These are phyloP conservation scores for Zanthoxylum bungeanum DNA, from an alignment of 345 rosid genomes.

Conservation along the genomic window DNA sequence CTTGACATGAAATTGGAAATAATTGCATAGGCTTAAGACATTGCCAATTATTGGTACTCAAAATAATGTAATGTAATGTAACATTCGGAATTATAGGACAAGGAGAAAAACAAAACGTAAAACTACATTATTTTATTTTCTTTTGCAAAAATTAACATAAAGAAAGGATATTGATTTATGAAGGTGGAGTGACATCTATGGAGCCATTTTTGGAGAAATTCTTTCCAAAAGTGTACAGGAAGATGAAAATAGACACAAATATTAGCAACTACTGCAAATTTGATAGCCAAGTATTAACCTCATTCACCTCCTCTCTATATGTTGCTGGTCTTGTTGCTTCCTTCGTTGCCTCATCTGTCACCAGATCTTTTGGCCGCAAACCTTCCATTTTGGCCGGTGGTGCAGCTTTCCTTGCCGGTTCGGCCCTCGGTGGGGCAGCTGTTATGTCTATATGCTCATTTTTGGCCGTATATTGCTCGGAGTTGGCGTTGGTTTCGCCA, in stretches of 20 bases:
- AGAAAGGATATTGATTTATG: background rate
- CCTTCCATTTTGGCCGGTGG: constrained; percentile 61
- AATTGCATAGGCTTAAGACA: background rate
- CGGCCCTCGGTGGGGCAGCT: constrained; percentile 61
- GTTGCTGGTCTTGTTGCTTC: constrained; percentile 62
- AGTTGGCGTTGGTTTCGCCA: constrained; percentile 68
- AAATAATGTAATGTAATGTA: no score
- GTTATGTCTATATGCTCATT: constrained; percentile 48
- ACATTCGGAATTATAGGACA: background rate
- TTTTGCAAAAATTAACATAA: background rate
- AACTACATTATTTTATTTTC: no score
- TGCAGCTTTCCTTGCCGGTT: constrained; percentile 53
- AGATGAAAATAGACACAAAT: constrained; percentile 45
- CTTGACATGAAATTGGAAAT: background rate
- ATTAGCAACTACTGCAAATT: constrained; percentile 73
- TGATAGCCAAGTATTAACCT: constrained; percentile 63
- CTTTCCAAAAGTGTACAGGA: constrained; percentile 49
- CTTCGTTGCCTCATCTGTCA: constrained; percentile 55
- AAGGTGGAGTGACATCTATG: constrained; percentile 84
- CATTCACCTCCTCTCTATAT: constrained; percentile 78
- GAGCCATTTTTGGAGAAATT: constrained; percentile 57
- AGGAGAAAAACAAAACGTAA: background rate
- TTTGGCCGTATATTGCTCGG: constrained; percentile 71
- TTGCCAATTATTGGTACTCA: background rate
- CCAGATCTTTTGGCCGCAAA: constrained; percentile 59